phyloP scores from a whole-genome alignment of 2,329 filamentous ascomycete genomes.

The Apiospora saccharicola region DNA sequence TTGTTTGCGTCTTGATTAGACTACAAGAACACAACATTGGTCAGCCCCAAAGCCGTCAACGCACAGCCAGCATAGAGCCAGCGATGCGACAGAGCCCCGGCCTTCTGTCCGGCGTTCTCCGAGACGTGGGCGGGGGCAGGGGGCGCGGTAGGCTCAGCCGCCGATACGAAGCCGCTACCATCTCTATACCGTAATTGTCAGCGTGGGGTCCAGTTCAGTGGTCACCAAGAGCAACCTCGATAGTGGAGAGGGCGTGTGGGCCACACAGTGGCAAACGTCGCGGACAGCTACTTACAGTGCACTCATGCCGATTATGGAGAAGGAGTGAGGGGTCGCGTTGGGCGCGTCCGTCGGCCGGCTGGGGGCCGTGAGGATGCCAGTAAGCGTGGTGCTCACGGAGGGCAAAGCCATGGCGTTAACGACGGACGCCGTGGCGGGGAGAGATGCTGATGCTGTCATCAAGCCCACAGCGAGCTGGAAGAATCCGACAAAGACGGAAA shows the following conservation, averaged over 20 bases:
- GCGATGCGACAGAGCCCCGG: not conserved
- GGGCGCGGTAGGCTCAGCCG: not conserved
- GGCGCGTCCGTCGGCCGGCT: not conserved
- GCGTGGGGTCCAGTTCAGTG: not conserved
- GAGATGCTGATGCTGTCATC: not conserved
- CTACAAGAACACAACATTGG: constrained; percentile 1
- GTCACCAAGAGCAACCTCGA: not conserved
- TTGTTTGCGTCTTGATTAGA: not conserved
- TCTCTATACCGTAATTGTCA: not conserved
- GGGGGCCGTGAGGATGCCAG: constrained; percentile 5
- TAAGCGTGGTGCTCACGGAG: constrained; percentile 6
- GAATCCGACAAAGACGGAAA: constrained; percentile 6
- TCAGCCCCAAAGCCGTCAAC: not conserved
- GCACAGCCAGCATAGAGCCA: constrained; percentile 13
- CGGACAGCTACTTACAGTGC: not conserved
- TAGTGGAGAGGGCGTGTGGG: not conserved
- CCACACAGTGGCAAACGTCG: not conserved
- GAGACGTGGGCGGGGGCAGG: not conserved
- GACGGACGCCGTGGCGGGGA: not conserved
- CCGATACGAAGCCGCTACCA: constrained; percentile 1
- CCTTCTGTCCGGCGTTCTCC: not conserved
- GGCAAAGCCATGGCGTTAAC: not conserved
- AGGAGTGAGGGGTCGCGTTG: not conserved
- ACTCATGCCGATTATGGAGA: not conserved
- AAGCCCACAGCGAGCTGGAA: constrained; percentile 14